Evolutionary conservation across 345 rosid genomes (phyloP).

Genomic region (Geranium brycei): DNA sequence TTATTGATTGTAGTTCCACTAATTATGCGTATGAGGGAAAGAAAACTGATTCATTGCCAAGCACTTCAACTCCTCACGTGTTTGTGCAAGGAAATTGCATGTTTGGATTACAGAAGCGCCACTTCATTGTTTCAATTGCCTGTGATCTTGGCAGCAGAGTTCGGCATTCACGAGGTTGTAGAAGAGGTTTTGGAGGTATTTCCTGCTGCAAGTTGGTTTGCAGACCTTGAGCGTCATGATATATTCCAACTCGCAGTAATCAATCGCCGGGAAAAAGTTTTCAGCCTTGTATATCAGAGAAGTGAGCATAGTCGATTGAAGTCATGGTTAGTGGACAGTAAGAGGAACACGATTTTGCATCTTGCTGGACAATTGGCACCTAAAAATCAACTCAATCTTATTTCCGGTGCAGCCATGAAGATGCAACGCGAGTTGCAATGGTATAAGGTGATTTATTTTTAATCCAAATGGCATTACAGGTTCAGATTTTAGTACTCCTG

Average conservation of each 20-base stretch:
- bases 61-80: too few relatives aligned
- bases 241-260: slow-evolving; percentile 8
- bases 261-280: slow-evolving; percentile 8
- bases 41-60: too few relatives aligned
- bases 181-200: too few relatives aligned
- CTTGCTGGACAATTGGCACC: slow-evolving; percentile 12
- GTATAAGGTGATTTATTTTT: slow-evolving; percentile 7
- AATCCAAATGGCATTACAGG: background rate
- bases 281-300: slow-evolving; percentile 4
- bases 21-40: too few relatives aligned
- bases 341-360: slow-evolving; percentile 10
- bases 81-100: too few relatives aligned
- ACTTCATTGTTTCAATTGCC: too few relatives aligned
- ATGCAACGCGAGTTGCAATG: slow-evolving; percentile 11
- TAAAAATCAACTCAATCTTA: slow-evolving; percentile 1
- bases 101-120: too few relatives aligned
- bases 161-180: too few relatives aligned
- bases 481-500: background rate
- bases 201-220: too few relatives aligned
- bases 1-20: too few relatives aligned
- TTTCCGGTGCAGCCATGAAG: slow-evolving; percentile 11
- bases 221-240: too few relatives aligned
- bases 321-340: background rate
- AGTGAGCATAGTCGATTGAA: background rate
- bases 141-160: too few relatives aligned